phyloP scores from a whole-genome alignment of 768 basidiomycete genomes.

The Tylopilus subfusipes region DNA sequence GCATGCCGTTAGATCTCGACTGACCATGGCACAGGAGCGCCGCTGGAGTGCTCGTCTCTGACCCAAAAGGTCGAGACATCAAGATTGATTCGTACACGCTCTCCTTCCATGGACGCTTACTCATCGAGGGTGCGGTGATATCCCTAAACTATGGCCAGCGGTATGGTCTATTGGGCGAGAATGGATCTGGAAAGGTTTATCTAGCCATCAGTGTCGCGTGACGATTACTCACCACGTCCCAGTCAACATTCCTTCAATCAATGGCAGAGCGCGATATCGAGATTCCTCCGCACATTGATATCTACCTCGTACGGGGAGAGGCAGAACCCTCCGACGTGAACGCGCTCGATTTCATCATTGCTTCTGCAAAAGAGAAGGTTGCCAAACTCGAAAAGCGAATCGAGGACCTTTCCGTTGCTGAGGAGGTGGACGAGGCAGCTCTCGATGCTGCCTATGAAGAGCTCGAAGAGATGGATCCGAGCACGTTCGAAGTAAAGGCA shows the following conservation, averaged over 20 bases:
- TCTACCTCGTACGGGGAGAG: constrained; percentile 94
- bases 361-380: constrained; percentile 89
- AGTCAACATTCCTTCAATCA: constrained; percentile 96
- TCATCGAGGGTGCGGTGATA: constrained; percentile 64
- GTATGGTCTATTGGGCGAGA: constrained; percentile 95
- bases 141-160: constrained; percentile 86
- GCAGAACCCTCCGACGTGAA: constrained; percentile 94
- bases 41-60: constrained; percentile 89
- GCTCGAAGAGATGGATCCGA: constrained; percentile 94
- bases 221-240: constrained; percentile 4
- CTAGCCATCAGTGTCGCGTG: constrained; percentile 8
- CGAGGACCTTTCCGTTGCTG: constrained; percentile 88
- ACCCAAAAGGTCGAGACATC: constrained; percentile 90
- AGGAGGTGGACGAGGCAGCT: constrained; percentile 82
- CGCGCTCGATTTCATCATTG: constrained; percentile 95
- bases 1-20: neutral
- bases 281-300: constrained; percentile 94
- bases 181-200: constrained; percentile 95
- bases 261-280: constrained; percentile 93
- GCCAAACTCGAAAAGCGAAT: constrained; percentile 90
- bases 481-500: constrained; percentile 93
- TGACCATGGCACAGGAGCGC: constrained; percentile 59
- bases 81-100: constrained; percentile 95
- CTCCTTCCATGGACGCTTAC: constrained; percentile 92
- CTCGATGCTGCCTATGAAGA: constrained; percentile 92